Evolutionary conservation across 2,329 filamentous ascomycete species (phyloP).

Genomic region (Lecanosticta acicola): DNA sequence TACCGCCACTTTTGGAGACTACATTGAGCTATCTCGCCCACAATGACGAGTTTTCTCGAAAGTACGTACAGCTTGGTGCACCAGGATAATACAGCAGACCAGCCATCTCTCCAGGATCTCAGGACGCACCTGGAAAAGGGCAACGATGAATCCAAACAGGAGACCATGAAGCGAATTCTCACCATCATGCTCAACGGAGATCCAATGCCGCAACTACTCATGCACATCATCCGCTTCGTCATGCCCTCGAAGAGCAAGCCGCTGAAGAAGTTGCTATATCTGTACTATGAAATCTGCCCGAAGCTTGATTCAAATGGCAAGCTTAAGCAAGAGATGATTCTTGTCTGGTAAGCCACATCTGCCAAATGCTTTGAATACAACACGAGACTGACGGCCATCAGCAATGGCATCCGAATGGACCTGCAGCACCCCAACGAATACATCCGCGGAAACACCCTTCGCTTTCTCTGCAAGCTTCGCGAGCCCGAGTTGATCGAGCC

Average conservation of each 20-base stretch:
- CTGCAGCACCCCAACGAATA: constrained; percentile 98
- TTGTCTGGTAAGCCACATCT: constrained; percentile 75
- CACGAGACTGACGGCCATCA: constrained; percentile 36
- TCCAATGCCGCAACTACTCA: constrained; percentile 87
- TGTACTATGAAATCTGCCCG: constrained; percentile 98
- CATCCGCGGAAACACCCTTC: constrained; percentile 93
- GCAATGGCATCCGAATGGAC: constrained; percentile 97
- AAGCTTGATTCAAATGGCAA: constrained; percentile 90
- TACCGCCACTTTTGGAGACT: constrained; percentile 1
- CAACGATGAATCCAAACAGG: constrained; percentile 35
- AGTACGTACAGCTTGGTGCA: constrained; percentile 95
- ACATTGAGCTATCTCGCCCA: constrained; percentile 34
- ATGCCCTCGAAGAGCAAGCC: constrained; percentile 98
- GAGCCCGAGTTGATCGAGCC: constrained; percentile 96
- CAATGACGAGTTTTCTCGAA: constrained; percentile 91
- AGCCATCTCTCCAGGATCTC: constrained; percentile 83
- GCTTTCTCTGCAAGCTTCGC: constrained; percentile 92
- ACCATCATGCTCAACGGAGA: constrained; percentile 98
- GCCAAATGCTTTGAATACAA: not conserved
- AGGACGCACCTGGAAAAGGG: constrained; percentile 54
- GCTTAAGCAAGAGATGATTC: constrained; percentile 98
- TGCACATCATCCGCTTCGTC: constrained; percentile 99
- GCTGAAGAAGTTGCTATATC: constrained; percentile 96
- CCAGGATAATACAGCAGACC: constrained; percentile 92
- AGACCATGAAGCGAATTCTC: constrained; percentile 80